Base-by-base conservation (phyloP, 257 asterid genomes). In the Solanum dulcamara region DNA sequence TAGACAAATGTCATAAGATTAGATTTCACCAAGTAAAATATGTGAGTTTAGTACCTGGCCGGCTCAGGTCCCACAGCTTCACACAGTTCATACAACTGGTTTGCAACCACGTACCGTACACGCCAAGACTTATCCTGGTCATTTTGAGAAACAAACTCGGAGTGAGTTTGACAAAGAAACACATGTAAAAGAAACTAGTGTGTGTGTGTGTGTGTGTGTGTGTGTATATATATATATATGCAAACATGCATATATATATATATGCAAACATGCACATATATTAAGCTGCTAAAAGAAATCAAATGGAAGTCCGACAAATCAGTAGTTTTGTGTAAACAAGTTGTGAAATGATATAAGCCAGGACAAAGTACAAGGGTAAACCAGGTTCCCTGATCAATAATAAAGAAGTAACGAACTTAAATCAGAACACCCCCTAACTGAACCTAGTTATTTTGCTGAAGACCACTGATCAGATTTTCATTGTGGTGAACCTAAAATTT, bases 51-150 rank as follows among this genome's bases (percentile, higher is more conserved):
- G 89, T 91, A 96, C 99, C 92, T 94, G 12, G 93, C 91, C 71
- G 97, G 93, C 59, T 96, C 99, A 67, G 97, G 97, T 84, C 97
- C 99, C 72, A 96, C 98, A 81, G 98, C 97, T 93, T 96, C 99
- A 75, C 99, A 96, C 79, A 96, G 98, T 89, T 96, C 99, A 77
- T 96, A 96, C 88, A 96, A 86, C 84, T 96, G 99, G 90, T 96
- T 96, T 75, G 99, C 98, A 83, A 96, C 98, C 98, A 95, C 92
- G 90, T 96, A 96, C 38, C 99, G 95, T 51, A 96, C 99, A 88
- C 98, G 99, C 99, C 99, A 96, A 80, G 99, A 96, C 89, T 96
- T 96, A 86, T 96, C 99, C 99, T 94, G 94, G 87, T 81, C 48
- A 85, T 14, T 66, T 12, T n/a, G 26, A 28, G n/a, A 48, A 50